These are phyloP conservation scores for Coemansia sp. DNA, from an alignment of 192 early-diverging fungal species.

Conservation along the genomic window DNA sequence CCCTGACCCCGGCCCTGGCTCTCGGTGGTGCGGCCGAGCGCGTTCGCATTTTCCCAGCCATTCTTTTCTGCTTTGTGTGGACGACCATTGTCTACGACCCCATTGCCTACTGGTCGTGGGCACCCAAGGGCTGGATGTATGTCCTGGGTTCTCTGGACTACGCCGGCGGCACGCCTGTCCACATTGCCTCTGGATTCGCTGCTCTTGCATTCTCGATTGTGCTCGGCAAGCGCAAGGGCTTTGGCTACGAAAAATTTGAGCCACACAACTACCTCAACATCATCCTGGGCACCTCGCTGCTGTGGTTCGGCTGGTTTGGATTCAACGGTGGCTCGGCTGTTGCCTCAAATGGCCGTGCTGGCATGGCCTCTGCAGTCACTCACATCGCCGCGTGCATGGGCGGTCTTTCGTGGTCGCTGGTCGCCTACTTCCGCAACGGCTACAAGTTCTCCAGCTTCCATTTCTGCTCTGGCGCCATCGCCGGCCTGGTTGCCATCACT, in stretches of 20 bases:
- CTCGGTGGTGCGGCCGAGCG: conserved; percentile 90
- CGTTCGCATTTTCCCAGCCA: conserved; percentile 76
- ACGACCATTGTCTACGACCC: conserved; percentile 89
- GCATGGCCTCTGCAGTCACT: conserved; percentile 80
- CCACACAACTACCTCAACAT: conserved; percentile 93
- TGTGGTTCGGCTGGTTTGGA: conserved; percentile 97
- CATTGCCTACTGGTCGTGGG: conserved; percentile 96
- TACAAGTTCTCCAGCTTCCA: conserved; percentile 84
- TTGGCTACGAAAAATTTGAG: conserved; percentile 67
- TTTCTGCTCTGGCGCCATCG: conserved; percentile 91
- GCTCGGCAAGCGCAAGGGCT: conserved; percentile 76
- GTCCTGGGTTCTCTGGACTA: conserved; percentile 86
- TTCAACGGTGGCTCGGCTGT: conserved; percentile 92
- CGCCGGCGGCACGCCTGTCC: conserved; percentile 95
- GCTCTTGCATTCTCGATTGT: conserved; percentile 86
- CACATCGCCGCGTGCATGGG: conserved; percentile 81
- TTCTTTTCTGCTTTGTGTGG: conserved; percentile 93
- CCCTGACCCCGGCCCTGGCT: conserved; percentile 85
- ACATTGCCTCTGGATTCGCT: conserved; percentile 86
- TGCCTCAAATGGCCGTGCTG: conserved; percentile 78
- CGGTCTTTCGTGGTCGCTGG: conserved; percentile 77
- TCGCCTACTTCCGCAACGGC: conserved; percentile 73
- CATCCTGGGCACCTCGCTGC: conserved; percentile 79
- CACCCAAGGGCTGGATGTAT: conserved; percentile 77
- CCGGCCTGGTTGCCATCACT: conserved; percentile 91